These are phyloP conservation scores for Sugiyamaella pinicola DNA, from an alignment of 1,139 yeast species.

Conservation along the genomic window DNA sequence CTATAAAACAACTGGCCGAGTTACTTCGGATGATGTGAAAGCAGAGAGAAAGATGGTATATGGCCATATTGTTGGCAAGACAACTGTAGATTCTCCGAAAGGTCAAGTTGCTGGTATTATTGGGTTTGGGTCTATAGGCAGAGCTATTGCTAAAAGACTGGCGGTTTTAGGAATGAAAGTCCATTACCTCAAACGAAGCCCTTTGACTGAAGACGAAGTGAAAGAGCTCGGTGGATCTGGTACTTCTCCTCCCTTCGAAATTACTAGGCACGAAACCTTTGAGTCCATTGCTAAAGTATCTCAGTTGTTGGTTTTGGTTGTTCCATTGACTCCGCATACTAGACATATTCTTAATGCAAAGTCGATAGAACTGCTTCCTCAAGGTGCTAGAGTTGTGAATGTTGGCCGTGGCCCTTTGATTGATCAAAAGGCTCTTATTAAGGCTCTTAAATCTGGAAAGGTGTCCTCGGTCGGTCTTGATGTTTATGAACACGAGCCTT, in stretches of 20 bases:
- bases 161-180: conserved; percentile 65
- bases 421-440: conserved; percentile 70
- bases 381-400: conserved; percentile 67
- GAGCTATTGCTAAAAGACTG: conserved; percentile 60
- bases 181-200: conserved; percentile 53
- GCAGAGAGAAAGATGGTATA: conserved; percentile 15
- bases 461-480: conserved; percentile 77
- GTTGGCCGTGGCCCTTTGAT: conserved; percentile 78
- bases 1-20: conserved; percentile 35
- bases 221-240: conserved; percentile 9
- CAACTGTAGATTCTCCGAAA: conserved; percentile 44
- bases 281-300: conserved; percentile 44
- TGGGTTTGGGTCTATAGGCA: conserved; percentile 81
- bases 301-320: conserved; percentile 66
- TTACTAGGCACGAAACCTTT: conserved; percentile 48
- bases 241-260: conserved; percentile 1
- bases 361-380: conserved; percentile 51
- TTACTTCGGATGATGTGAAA: conserved; percentile 42
- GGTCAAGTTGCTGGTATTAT: conserved; percentile 66
- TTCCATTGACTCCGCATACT: conserved; percentile 68
- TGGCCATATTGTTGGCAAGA: conserved; percentile 27
- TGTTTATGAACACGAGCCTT: conserved; percentile 74
- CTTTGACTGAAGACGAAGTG: conserved; percentile 12
- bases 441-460: conserved; percentile 67
- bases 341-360: conserved; percentile 55